Base-by-base conservation (phyloP, 2,329 filamentous ascomycete species). In the Zymoseptoria ardabiliae region DNA sequence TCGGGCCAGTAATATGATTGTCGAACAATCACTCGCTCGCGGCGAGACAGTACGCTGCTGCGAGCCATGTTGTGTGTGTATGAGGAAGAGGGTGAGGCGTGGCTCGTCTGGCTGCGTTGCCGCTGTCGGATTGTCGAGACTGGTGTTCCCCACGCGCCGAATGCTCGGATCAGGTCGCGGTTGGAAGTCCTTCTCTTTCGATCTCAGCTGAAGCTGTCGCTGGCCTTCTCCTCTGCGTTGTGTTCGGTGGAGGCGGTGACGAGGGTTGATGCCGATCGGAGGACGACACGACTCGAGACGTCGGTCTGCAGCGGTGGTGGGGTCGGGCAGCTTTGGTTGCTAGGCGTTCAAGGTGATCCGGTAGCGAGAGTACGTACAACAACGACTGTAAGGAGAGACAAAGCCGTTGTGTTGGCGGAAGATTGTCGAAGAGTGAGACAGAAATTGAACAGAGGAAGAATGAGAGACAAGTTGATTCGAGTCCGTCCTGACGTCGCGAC, bases 1-100 rank as follows among this genome's bases (percentile, higher is more conserved):
- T 86, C 83, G 2, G 84, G 84, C 84, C 84, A 87, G 74, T 80
- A 81, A 75, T 86, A 86, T 67, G 79, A 78, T 64, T 79, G 72
- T 28, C 77, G 75, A 45, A 79, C 75, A 53, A 79, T 72, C 20
- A 78, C 73, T 52, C 70, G 65, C 50, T 67, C 63, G n/a, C 68
- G 66, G 71, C 74, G 60, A 7, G 62, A 60, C 57, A 63, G 63
- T 23, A 65, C 61, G 59, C 61, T 64, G 61, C 63, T 68, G 58
- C 69, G 69, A 25, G 68, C 70, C 69, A 72, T 71, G 11, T 53
- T 53, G 35, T 53, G 51, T 25, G 20, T 53, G 51, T 28, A 10
- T 23, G 51, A 9, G n/a, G 13, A 25, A 22, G 22, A 28, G 35
- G 17, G 11, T 17, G 35, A 45, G 6, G 11, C 35, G 35, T 45